Percentiles rank a stretch among this genome's conserved stretches.
Conservation (phyloP, 352 stramenopile species). For the Phytopythium sindhum region DNA sequence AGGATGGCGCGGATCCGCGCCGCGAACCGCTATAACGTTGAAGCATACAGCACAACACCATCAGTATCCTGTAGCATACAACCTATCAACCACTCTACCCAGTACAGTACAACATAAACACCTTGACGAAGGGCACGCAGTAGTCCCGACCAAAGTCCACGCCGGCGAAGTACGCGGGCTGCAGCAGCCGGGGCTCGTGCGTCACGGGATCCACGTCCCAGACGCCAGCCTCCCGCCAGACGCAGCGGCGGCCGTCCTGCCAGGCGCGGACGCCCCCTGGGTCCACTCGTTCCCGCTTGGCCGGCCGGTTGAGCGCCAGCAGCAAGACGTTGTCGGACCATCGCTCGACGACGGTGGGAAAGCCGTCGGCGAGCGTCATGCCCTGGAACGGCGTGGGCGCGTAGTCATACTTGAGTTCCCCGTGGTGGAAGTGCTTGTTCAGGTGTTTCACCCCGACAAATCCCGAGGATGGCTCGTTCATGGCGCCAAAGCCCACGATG, state of each 20-base stretch:
- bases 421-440: conserved; percentile 40
- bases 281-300: conserved; percentile 53
- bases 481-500: conserved; percentile 88
- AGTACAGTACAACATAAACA: conserved; percentile 18
- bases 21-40: conserved; percentile 31
- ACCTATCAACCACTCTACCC: background rate
- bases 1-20: conserved; percentile 57
- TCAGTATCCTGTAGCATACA: background rate
- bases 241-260: conserved; percentile 56
- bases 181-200: conserved; percentile 43
- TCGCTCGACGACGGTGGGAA: conserved; percentile 52
- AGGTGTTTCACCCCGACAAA: conserved; percentile 73
- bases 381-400: conserved; percentile 78
- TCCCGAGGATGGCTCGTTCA: conserved; percentile 87
- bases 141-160: conserved; percentile 77
- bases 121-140: conserved; percentile 76
- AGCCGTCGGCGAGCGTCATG: conserved; percentile 74
- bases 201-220: conserved; percentile 52
- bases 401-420: conserved; percentile 68
- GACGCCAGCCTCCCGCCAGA: conserved; percentile 83
- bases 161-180: conserved; percentile 64
- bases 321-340: conserved; percentile 46
- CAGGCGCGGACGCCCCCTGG: conserved; percentile 57
- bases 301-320: conserved; percentile 42
- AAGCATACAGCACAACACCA: conserved; percentile 2